These are phyloP conservation scores for Lasiosphaeria hispida DNA, from an alignment of 495 filamentous ascomycete genomes.

Conservation along the genomic window DNA sequence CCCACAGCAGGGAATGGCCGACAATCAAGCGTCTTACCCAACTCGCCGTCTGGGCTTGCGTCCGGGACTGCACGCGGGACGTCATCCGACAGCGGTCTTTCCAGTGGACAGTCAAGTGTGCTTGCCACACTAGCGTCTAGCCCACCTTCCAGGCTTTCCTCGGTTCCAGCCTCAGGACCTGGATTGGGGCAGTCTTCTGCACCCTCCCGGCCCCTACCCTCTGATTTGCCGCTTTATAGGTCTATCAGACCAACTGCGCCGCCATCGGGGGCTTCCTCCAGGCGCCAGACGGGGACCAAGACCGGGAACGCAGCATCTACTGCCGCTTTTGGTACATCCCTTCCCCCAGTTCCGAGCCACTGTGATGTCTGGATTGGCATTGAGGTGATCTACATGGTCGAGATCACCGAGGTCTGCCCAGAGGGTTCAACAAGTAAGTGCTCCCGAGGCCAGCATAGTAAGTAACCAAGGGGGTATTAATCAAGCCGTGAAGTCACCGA, in stretches of 20 bases:
- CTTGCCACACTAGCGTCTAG: no score
- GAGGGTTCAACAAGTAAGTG: conserved; percentile 26
- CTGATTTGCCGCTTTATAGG: neutral
- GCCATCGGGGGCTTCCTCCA: neutral
- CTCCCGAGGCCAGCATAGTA: neutral
- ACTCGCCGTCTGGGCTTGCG: no score
- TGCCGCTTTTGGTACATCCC: neutral
- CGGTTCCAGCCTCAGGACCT: no score
- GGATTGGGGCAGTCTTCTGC: no score
- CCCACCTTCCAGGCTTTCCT: no score
- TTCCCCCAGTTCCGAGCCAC: conserved; percentile 14
- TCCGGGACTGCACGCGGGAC: no score
- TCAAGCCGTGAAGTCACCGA: conserved; percentile 19
- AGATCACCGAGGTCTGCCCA: conserved; percentile 33
- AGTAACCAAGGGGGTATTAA: neutral
- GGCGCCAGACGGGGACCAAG: neutral
- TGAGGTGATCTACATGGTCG: conserved; percentile 37
- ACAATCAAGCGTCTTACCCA: no score
- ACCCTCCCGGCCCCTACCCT: no score
- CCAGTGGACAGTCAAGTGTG: no score
- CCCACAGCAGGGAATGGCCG: no score
- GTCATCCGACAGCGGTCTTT: no score
- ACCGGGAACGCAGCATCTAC: neutral
- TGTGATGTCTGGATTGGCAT: conserved; percentile 37
- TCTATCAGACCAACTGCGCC: neutral